Base-by-base conservation (phyloP, 169 alveolate genomes). In the Toxoplasma gondii region DNA sequence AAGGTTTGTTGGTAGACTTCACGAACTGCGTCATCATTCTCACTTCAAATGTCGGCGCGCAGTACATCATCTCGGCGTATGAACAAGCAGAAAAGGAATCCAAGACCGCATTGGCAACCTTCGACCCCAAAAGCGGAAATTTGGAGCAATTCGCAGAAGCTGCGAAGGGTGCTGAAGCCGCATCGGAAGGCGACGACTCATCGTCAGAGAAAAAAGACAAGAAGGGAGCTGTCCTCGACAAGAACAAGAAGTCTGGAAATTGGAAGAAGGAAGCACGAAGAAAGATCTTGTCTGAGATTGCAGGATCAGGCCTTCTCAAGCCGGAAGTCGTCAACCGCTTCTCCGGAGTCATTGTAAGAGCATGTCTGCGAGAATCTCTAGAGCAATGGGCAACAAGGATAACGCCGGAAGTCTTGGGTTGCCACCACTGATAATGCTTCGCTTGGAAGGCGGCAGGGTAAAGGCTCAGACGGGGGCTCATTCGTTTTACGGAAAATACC, bases 1-100 rank as follows among this genome's bases (percentile, higher is more conserved):
- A 92, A 36, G 99, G 98, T 22, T 96, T 97, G 45, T 96, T 92
- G 44, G 99, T 93, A 12, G 95, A 84, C 64, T 84, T 93, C 83
- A 74, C 92, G 44, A 93, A 67, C 82, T 39, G 84, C 39, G 64
- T 93, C 27, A 67, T 93, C 24, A 93, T 84, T 31, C n/a, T 83
- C 88, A 93, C 88, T 5, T 93, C 95, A 7, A 93, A 93, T 27
- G 58, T 82, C 24, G 92, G 95, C 0, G 84, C 69, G 0, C 94
- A 97, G 93, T 95, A 86, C 58, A 92, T 96, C 69, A 90, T 94
- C 45, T 83, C 74, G 9, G 92, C 82, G 22, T 64, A 81, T 88
- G 78, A 54, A 31, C 67, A 74, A 34, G 45, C 49, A 0, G 92
- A 70, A 70, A 45, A 69, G 69, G 92, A 84, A 12, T 64, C 69